These are phyloP conservation scores for Verruconis gallopava DNA, from an alignment of 2,329 filamentous ascomycete genomes.

Conservation along the genomic window DNA sequence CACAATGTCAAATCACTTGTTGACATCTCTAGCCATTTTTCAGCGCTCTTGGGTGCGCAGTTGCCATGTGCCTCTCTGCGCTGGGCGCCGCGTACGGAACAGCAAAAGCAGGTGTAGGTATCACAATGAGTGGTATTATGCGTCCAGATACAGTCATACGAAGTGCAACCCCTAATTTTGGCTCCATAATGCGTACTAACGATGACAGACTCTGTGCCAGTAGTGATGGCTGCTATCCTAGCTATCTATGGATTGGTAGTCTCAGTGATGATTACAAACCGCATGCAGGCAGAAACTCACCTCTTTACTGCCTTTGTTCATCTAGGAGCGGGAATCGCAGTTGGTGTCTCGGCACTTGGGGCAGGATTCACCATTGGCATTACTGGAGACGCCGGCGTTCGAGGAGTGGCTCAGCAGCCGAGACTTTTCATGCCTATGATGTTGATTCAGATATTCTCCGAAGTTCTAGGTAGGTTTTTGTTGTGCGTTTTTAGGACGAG, in stretches of 20 bases:
- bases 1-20: not conserved
- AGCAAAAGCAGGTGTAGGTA: conserved; percentile 6
- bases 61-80: not conserved
- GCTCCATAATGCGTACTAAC: not conserved
- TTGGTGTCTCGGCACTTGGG: conserved; percentile 71
- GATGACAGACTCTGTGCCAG: conserved; percentile 2
- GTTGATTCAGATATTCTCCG: conserved; percentile 8
- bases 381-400: conserved; percentile 47
- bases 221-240: conserved; percentile 5
- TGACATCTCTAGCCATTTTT: conserved; percentile 7
- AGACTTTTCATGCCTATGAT: conserved; percentile 16
- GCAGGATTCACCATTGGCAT: conserved; percentile 79
- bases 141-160: conserved; percentile 3
- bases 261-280: conserved; percentile 74
- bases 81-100: conserved; percentile 7
- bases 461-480: conserved; percentile 8
- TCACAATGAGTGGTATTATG: not conserved
- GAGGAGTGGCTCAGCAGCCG: conserved; percentile 39
- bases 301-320: conserved; percentile 78
- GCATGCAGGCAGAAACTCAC: conserved; percentile 56
- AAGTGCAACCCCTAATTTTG: not conserved
- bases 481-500: not conserved
- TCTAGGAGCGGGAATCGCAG: conserved; percentile 68
- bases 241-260: conserved; percentile 60
- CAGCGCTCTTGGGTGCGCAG: conserved; percentile 2